These are phyloP conservation scores for Kwoniella europaea DNA, from an alignment of 768 basidiomycete species.

Conservation along the genomic window DNA sequence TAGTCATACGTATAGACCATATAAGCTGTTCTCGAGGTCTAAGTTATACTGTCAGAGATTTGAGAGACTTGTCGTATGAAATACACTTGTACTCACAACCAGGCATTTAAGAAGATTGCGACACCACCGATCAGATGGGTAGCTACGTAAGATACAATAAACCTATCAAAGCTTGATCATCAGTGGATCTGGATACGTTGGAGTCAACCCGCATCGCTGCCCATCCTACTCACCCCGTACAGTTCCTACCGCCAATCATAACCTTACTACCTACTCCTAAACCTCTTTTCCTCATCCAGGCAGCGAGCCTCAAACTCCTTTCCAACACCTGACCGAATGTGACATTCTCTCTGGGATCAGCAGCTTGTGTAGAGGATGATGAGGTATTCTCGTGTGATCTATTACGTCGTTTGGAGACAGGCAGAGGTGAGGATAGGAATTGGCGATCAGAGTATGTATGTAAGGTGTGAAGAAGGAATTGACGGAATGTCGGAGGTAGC, in stretches of 20 bases:
- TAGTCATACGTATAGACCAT: constrained; percentile 25
- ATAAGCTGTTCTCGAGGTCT: constrained; percentile 26
- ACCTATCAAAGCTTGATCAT: constrained; percentile 23
- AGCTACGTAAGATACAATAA: constrained; percentile 46
- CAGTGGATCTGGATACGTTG: neutral
- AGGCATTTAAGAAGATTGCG: constrained; percentile 44
- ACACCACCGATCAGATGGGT: constrained; percentile 49
- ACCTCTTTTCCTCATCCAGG: constrained; percentile 42
- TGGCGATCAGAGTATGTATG: constrained; percentile 32
- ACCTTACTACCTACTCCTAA: constrained; percentile 44
- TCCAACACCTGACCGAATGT: constrained; percentile 39
- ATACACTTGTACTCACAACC: constrained; percentile 43
- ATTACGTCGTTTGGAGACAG: neutral
- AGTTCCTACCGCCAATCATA: constrained; percentile 48
- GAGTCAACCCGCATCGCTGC: no score
- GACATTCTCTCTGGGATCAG: constrained; percentile 24
- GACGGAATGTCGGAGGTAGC: constrained; percentile 46
- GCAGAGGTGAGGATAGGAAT: constrained; percentile 43
- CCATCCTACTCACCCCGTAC: constrained; percentile 34
- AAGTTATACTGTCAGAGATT: neutral
- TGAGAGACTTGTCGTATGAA: neutral
- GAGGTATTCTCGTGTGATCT: neutral
- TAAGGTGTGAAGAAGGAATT: constrained; percentile 34
- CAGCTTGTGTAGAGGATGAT: constrained; percentile 7
- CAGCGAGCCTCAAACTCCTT: constrained; percentile 28